Evolutionary conservation across 2,329 filamentous ascomycete genomes (phyloP).

Genomic region (Epichloe brachyelytri): DNA sequence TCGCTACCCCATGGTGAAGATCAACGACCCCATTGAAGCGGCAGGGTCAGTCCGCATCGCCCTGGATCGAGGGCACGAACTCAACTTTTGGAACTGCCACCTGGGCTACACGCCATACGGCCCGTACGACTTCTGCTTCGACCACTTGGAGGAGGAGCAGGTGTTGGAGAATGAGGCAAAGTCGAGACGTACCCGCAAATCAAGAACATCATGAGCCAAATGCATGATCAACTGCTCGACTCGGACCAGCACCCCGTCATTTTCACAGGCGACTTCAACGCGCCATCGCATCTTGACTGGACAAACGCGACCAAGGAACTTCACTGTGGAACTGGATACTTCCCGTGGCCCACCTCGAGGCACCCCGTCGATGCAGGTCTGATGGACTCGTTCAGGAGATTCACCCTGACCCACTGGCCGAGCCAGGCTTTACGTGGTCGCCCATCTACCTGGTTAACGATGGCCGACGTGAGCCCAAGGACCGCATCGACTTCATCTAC

Average conservation of each 20-base stretch:
- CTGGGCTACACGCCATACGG: constrained; percentile 27
- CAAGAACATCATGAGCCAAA: constrained; percentile 19
- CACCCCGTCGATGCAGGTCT: constrained; percentile 22
- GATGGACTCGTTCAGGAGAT: constrained; percentile 27
- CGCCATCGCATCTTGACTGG: constrained; percentile 31
- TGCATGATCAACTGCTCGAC: constrained; percentile 18
- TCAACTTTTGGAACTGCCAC: constrained; percentile 24
- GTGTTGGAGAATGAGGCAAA: constrained; percentile 22
- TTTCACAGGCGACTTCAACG: constrained; percentile 29
- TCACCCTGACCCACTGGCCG: constrained; percentile 20
- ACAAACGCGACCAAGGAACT: constrained; percentile 18
- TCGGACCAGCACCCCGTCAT: constrained; percentile 21
- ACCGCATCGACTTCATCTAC: constrained; percentile 31
- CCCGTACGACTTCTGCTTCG: constrained; percentile 30
- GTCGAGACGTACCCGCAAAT: constrained; percentile 28
- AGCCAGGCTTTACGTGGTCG: constrained; percentile 27
- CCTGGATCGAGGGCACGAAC: constrained; percentile 17
- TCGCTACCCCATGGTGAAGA: constrained; percentile 24
- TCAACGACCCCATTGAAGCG: constrained; percentile 13
- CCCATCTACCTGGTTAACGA: constrained; percentile 23
- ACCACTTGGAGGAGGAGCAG: constrained; percentile 18
- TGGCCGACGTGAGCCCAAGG: constrained; percentile 22
- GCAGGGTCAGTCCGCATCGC: constrained; percentile 21
- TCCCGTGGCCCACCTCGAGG: constrained; percentile 27
- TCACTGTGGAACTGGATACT: constrained; percentile 22